Base-by-base conservation (phyloP, 441 rosid genomes). In the Erysimum pusillum region DNA sequence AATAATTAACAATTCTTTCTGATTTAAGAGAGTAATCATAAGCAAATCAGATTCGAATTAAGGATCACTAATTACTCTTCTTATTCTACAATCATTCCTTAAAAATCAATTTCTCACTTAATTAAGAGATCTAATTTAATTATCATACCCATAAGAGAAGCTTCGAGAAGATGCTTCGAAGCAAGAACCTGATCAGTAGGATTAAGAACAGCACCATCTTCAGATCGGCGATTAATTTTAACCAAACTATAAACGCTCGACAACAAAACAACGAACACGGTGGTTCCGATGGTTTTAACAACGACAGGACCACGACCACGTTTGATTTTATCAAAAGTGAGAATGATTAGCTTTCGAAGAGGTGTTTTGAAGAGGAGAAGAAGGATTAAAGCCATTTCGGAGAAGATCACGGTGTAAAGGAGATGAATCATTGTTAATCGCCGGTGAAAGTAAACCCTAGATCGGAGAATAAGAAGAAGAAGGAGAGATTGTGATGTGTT, bases 171-270 rank as follows among this genome's bases (percentile, higher is more conserved):
- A 83, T 86, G 87, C 54, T 63, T 83, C 42, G 97, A 80, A 79
- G 89, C 87, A 77, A 93, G 89, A 41, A 93, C 86, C 82, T 91
- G 91, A 73, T 93, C 98, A 32, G 98, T 93, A 60, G 98, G 97
- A 77, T 81, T 93, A 11, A 81, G 59, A 64, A 69, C 85, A 4
- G 86, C 96, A 10, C 77, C 83, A 49, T 93, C 98, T 38, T 60
- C 63, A 0, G 85, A 76, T 39, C 88, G 87, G n/a, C 76, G 85
- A 51, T 84, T 90, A 82, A 93, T 91, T 63, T 80, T 75, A 13
- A 84, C 45, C 71, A 90, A 82, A 77, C 86, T 84, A 81, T 85
- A 88, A 2, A 89, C 59, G 83, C 90, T 89, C 49, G 97, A 87
- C 58, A 69, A 6, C 1, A 91, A 81, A 17, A 91, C 93, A 9